These are phyloP conservation scores for Polyplosphaeria fusca DNA, from an alignment of 495 filamentous ascomycete species.

Conservation along the genomic window DNA sequence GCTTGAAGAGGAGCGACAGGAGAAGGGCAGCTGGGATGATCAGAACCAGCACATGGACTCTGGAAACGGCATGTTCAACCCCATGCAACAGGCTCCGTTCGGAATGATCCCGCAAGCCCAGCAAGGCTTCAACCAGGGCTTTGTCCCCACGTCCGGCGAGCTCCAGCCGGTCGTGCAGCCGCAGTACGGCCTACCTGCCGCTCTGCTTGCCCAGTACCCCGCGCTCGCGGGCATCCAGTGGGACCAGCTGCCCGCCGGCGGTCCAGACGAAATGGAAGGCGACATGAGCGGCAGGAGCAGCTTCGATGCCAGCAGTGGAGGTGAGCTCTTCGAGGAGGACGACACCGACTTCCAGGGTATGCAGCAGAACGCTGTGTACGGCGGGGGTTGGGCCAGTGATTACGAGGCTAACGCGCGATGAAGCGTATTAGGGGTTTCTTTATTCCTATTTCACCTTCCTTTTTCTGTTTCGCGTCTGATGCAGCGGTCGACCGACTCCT, in stretches of 20 bases:
- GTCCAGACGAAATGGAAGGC: constrained; percentile 48
- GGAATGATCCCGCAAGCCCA: constrained; percentile 22
- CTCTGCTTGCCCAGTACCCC: constrained; percentile 86
- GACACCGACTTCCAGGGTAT: constrained; percentile 49
- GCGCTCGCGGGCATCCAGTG: constrained; percentile 81
- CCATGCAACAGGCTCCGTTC: constrained; percentile 13
- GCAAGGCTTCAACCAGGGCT: constrained; percentile 23
- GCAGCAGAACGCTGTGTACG: constrained; percentile 10
- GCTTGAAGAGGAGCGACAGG: constrained; percentile 73
- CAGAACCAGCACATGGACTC: constrained; percentile 30
- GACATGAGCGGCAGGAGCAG: constrained; percentile 80
- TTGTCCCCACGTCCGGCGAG: constrained; percentile 10
- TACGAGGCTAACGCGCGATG: constrained; percentile 26
- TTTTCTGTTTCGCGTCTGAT: neutral
- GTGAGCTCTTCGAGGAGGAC: constrained; percentile 53
- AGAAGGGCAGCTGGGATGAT: constrained; percentile 43
- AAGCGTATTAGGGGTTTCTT: neutral
- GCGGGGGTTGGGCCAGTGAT: constrained; percentile 31
- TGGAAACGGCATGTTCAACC: constrained; percentile 17
- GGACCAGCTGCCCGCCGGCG: constrained; percentile 51
- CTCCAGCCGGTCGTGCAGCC: constrained; percentile 13
- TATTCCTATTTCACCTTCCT: neutral
- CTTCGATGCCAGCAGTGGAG: constrained; percentile 82
- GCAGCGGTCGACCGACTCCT: neutral
- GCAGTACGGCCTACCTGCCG: constrained; percentile 63